Evolutionary conservation across 805 yeast genomes (phyloP).

Genomic region (Suhomyces sp.): DNA sequence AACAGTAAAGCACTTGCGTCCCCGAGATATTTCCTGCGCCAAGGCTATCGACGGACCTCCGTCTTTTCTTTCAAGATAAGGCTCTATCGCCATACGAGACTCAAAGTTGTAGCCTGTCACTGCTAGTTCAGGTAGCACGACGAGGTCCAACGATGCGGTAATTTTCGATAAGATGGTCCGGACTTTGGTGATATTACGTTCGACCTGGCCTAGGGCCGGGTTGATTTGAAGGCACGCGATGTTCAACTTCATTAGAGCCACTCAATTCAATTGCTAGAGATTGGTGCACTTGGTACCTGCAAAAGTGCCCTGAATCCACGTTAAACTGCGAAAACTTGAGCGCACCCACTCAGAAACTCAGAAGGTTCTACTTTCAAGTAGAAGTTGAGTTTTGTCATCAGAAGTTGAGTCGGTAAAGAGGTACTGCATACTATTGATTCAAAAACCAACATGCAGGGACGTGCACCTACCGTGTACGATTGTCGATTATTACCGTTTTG

Average conservation of each 20-base stretch:
- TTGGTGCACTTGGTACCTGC: too few species aligned
- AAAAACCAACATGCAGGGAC: too few species aligned
- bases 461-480: too few species aligned
- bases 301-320: too few species aligned
- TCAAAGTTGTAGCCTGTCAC: conserved; percentile 79
- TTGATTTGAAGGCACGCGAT: conserved; percentile 70
- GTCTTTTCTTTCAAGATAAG: conserved; percentile 52
- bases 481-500: too few species aligned
- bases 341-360: too few species aligned
- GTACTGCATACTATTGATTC: too few species aligned
- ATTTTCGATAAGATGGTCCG: conserved; percentile 28
- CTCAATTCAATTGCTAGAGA: too few species aligned
- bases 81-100: conserved; percentile 46
- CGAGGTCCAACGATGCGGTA: conserved; percentile 49
- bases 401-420: too few species aligned
- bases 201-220: conserved; percentile 60
- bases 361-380: too few species aligned
- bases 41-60: conserved; percentile 51
- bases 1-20: conserved; percentile 61
- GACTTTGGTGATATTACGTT: conserved; percentile 53
- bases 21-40: conserved; percentile 54
- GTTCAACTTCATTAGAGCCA: conserved; percentile 22
- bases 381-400: too few species aligned
- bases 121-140: conserved; percentile 81
- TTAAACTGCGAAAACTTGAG: too few species aligned